Percentiles rank a stretch among this genome's conserved stretches.
Conservation (phyloP, 495 filamentous ascomycete species). For the Penicillium alfredii region DNA sequence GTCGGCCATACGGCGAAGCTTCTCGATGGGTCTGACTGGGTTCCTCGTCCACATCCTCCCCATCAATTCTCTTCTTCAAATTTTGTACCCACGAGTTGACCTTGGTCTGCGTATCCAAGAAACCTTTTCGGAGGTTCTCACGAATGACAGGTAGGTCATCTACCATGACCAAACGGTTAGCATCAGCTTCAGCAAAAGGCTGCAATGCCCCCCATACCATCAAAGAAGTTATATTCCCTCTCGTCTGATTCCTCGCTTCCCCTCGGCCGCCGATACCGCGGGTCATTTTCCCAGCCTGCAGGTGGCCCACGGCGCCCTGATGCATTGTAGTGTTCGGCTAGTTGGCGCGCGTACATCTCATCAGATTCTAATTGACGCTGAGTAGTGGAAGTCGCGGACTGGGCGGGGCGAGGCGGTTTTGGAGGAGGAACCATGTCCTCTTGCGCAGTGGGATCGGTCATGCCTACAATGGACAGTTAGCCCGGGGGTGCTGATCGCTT, state of each 20-base stretch:
- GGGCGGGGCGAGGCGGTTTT: conserved; percentile 61
- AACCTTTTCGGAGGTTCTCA: conserved; percentile 90
- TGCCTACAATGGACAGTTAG: conserved; percentile 47
- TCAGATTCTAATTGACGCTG: conserved; percentile 82
- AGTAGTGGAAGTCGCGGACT: conserved; percentile 50
- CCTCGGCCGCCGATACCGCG: conserved; percentile 25
- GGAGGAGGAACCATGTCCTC: conserved; percentile 60
- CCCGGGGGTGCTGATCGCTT: background rate
- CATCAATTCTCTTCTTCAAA: conserved; percentile 86
- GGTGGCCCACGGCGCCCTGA: conserved; percentile 32
- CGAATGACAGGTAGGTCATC: conserved; percentile 92
- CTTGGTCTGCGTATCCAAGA: conserved; percentile 86
- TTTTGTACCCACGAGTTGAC: conserved; percentile 90
- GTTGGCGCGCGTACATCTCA: conserved; percentile 87
- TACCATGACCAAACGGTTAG: conserved; percentile 18
- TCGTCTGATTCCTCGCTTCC: conserved; percentile 46
- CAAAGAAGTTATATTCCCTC: conserved; percentile 80
- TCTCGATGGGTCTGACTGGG: conserved; percentile 42
- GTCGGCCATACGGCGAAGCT: conserved; percentile 30
- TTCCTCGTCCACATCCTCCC: conserved; percentile 61
- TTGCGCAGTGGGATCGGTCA: conserved; percentile 86
- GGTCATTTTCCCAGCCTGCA: conserved; percentile 42
- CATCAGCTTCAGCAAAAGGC: background rate
- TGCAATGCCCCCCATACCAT: conserved; percentile 45
- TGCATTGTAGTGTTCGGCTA: conserved; percentile 82